A percentile compares a stretch with the other conserved stretches of the same genome.
Evolutionary conservation across 352 stramenopile species (phyloP).

Genomic region (Phytophthora syringae): DNA sequence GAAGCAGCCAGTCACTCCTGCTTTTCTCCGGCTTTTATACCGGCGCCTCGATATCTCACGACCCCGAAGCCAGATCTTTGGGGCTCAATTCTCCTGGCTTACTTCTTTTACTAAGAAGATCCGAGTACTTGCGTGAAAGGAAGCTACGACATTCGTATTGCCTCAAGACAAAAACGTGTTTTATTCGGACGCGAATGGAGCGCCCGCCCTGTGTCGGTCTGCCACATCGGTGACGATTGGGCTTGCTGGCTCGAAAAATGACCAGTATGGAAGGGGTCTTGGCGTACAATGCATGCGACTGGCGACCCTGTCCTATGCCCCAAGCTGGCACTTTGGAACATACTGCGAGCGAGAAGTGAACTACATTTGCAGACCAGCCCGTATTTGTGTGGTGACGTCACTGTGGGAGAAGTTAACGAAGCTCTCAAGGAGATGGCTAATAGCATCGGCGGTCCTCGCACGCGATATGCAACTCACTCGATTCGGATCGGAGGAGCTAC

Average conservation of each 20-base stretch:
- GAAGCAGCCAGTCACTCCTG: too few species aligned
- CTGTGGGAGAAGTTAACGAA: not conserved
- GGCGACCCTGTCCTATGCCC: not conserved
- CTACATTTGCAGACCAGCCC: not conserved
- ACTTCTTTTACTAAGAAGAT: not conserved
- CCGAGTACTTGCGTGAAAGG: not conserved
- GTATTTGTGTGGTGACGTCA: not conserved
- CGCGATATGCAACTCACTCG: not conserved
- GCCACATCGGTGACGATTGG: slow-evolving; percentile 1
- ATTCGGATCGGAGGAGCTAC: slow-evolving; percentile 1
- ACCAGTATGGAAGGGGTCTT: slow-evolving; percentile 1
- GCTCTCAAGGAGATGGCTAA: not conserved
- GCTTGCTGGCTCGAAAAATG: not conserved
- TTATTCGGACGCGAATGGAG: too few species aligned
- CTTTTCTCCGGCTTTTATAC: too few species aligned
- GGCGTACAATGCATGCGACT: not conserved
- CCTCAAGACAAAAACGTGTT: not conserved
- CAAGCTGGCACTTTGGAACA: not conserved
- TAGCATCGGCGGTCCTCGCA: not conserved
- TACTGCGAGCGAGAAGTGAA: not conserved
- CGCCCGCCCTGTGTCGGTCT: not conserved
- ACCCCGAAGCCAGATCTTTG: too few species aligned
- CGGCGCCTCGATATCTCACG: too few species aligned
- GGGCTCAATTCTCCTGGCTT: too few species aligned
- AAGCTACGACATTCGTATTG: not conserved